A percentile compares a stretch with the other conserved stretches of the same genome.
These are phyloP conservation scores for Hanseniaspora clermontiae DNA, from an alignment of 805 yeast genomes.

Conservation along the genomic window DNA sequence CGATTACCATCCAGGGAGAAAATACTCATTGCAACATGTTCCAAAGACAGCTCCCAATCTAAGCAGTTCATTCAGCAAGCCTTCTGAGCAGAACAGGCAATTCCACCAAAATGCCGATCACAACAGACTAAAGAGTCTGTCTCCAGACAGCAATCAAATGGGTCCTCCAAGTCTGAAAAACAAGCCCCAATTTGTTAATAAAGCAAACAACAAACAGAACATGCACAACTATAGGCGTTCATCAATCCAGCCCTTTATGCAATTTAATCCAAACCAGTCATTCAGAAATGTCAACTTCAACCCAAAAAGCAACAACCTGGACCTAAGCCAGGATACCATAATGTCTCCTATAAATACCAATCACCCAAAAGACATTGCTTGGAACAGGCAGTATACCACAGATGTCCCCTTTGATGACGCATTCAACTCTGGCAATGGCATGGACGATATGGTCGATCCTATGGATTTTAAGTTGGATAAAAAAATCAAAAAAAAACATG, in stretches of 20 bases:
- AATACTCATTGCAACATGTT: conserved; percentile 3
- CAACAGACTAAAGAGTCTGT: conserved; percentile 13
- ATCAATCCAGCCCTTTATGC: conserved; percentile 11
- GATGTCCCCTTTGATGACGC: background rate
- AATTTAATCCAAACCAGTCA: conserved; percentile 1
- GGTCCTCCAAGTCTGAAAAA: conserved; percentile 12
- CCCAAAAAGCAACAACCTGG: background rate
- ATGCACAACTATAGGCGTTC: conserved; percentile 9
- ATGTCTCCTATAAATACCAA: conserved; percentile 23
- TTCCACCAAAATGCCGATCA: conserved; percentile 14
- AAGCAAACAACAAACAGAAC: background rate
- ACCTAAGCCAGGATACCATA: conserved; percentile 23
- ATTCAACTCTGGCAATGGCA: background rate
- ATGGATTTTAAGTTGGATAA: background rate
- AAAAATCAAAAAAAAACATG: background rate
- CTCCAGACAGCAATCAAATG: conserved; percentile 12
- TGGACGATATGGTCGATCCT: background rate
- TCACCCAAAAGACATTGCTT: conserved; percentile 15
- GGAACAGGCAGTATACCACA: background rate
- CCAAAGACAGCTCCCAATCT: conserved; percentile 3
- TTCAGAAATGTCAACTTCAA: conserved; percentile 9
- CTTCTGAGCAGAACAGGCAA: conserved; percentile 7
- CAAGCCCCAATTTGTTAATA: conserved; percentile 15
- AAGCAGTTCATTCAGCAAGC: background rate
- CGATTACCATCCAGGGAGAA: background rate